A percentile compares a stretch with the other conserved stretches of the same genome.
Evolutionary conservation across 2,329 filamentous ascomycete genomes (phyloP).

Genomic region (Sordariomycetes sp.): DNA sequence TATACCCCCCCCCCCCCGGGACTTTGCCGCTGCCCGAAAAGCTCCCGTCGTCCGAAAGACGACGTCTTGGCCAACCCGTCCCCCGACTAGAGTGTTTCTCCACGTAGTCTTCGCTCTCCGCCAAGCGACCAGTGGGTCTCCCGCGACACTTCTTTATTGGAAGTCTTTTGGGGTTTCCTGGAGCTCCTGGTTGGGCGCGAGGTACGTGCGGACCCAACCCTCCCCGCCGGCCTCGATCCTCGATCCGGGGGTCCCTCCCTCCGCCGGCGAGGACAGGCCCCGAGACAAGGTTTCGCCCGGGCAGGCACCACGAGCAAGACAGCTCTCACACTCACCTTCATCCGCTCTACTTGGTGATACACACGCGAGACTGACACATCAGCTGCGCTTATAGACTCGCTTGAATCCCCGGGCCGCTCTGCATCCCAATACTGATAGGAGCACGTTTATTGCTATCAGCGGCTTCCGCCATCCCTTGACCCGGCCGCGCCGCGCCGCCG

Average conservation of each 20-base stretch:
- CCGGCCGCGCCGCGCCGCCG: background rate
- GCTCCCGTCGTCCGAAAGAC: constrained; percentile 5
- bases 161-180: background rate
- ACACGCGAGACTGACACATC: background rate
- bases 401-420: background rate
- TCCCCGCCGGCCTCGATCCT: background rate
- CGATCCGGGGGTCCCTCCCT: background rate
- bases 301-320: background rate
- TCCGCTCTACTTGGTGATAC: background rate
- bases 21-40: background rate
- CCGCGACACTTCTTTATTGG: background rate
- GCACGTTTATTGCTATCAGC: background rate
- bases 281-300: background rate
- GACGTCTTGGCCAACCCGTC: background rate
- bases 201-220: background rate
- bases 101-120: background rate
- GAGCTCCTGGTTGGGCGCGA: background rate
- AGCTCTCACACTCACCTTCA: background rate
- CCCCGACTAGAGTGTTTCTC: background rate
- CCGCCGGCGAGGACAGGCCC: background rate
- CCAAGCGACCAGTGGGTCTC: background rate
- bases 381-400: background rate
- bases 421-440: background rate
- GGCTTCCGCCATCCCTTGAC: background rate
- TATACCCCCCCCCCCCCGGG: constrained; percentile 2